Evolutionary conservation across 768 basidiomycete species (phyloP), one percentile per base, ranked within the genome.

Genomic region (Tricholoma furcatifolium): DNA sequence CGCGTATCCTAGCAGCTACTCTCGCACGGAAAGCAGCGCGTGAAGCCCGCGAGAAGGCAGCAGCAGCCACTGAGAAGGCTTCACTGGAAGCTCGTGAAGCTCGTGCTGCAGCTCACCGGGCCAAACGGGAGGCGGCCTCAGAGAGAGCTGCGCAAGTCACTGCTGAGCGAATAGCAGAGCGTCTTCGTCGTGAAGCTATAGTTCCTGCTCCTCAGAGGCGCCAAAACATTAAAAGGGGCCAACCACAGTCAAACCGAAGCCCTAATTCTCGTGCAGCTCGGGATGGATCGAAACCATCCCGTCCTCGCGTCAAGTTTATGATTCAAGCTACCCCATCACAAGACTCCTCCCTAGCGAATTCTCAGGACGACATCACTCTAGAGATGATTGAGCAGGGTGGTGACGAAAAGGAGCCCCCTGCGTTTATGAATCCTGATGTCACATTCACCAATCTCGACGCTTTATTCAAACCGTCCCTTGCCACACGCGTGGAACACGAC

Each of bases 381-480:
- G 61, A 66, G 40, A 48, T 55, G 7, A 39, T 62, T n/a, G 58
- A 66, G 36, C 36, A 58, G 1, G 57, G 60, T 7, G 67, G 60
- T 2, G 64, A 65, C 30, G 53, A 59, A 12, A 54, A 59, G 44
- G 50, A 53, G 14, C 55, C 51, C 38, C 43, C 63, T 15, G 56
- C 55, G 32, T 57, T 58, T 41, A 51, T 38, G n/a, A 23, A 43
- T 15, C 63, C 69, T 3, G 62, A 65, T 38, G 56, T 69, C 31
- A 55, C 53, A 15, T 54, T 66, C 11, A 55, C 56, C 36, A 56
- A 66, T 24, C 61, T 71, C 31, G 59, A 62, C 6, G 59, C 57
- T 15, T 14, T 66, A 2, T 66, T 73, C 45, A 51, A 54, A 23
- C 54, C 34, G 38, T 50, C 51, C 21, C 46, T 43, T 20, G 55